Conservation (phyloP, 2,329 filamentous ascomycete genomes). For the Teratosphaeria pseudoeucalypti region DNA sequence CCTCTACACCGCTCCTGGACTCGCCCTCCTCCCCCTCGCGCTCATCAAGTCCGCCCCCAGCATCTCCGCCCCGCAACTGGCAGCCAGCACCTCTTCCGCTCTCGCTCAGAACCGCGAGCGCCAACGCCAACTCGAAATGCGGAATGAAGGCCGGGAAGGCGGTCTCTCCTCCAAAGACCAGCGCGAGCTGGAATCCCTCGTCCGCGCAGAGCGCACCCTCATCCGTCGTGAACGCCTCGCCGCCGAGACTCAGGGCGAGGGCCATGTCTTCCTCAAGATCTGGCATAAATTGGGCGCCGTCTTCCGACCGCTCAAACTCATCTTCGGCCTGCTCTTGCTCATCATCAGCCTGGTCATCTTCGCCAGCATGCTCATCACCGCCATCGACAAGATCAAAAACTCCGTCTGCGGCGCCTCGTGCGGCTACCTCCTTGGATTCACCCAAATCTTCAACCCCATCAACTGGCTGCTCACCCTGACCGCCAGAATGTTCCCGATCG, state of each 20-base stretch:
- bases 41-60: constrained; percentile 87
- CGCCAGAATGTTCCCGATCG: constrained; percentile 75
- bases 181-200: constrained; percentile 74
- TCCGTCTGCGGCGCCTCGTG: constrained; percentile 83
- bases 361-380: constrained; percentile 88
- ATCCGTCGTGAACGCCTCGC: constrained; percentile 81
- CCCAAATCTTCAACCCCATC: constrained; percentile 89
- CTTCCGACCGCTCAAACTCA: constrained; percentile 77
- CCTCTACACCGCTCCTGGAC: constrained; percentile 77
- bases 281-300: constrained; percentile 76
- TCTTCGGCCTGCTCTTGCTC: constrained; percentile 72
- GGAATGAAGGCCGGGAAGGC: constrained; percentile 63
- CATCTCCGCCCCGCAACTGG: constrained; percentile 70
- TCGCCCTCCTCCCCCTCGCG: constrained; percentile 79
- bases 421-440: constrained; percentile 79
- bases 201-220: constrained; percentile 84
- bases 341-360: constrained; percentile 66
- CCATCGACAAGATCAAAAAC: constrained; percentile 92
- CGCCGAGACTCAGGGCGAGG: constrained; percentile 68
- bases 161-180: constrained; percentile 76
- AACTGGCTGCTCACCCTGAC: constrained; percentile 81
- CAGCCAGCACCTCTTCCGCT: constrained; percentile 65
- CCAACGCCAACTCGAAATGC: constrained; percentile 81
- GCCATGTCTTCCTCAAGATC: constrained; percentile 57
- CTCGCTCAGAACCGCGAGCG: constrained; percentile 83